Percentiles rank a stretch among this genome's conserved stretches.
Conservation (phyloP, 1,284 basidiomycete species). For the Pascua guehoae region DNA sequence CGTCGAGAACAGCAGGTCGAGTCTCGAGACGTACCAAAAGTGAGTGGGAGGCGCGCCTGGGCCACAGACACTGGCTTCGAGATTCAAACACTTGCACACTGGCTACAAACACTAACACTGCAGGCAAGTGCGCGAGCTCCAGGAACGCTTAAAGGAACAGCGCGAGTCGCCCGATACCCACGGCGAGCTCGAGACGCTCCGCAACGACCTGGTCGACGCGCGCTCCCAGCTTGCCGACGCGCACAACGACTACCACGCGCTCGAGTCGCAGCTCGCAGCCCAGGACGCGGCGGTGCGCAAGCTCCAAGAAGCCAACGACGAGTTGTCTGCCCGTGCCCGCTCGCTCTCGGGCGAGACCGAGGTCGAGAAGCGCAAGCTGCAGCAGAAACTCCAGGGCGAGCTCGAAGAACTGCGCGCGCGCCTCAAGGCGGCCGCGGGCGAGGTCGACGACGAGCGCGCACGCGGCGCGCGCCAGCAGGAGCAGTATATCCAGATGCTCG, state of each 20-base stretch:
- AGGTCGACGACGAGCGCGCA: constrained; percentile 37
- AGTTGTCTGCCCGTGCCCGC: constrained; percentile 66
- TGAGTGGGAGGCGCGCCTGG: constrained; percentile 20
- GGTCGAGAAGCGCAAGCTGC: constrained; percentile 30
- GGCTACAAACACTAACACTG: background rate
- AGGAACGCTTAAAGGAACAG: constrained; percentile 4
- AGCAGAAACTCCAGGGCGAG: constrained; percentile 31
- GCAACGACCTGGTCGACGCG: constrained; percentile 60
- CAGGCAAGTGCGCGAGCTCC: constrained; percentile 7
- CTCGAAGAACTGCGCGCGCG: constrained; percentile 32
- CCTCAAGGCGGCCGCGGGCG: constrained; percentile 32
- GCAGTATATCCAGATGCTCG: constrained; percentile 47
- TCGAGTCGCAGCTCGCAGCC: constrained; percentile 63
- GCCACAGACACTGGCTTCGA: too few relatives aligned
- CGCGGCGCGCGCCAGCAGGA: constrained; percentile 35
- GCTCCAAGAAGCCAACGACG: constrained; percentile 70
- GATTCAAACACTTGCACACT: too few relatives aligned
- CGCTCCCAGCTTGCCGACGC: constrained; percentile 26
- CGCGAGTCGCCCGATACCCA: background rate
- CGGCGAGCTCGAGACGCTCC: constrained; percentile 60
- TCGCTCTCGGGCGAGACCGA: constrained; percentile 71
- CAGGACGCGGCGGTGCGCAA: constrained; percentile 67
- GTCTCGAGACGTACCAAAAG: constrained; percentile 80
- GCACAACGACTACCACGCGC: constrained; percentile 60
- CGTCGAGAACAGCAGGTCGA: constrained; percentile 69